Percentiles rank a stretch among this genome's conserved stretches.
These are phyloP conservation scores for Ilyonectria sp. DNA, from an alignment of 2,329 filamentous ascomycete species.

Conservation along the genomic window DNA sequence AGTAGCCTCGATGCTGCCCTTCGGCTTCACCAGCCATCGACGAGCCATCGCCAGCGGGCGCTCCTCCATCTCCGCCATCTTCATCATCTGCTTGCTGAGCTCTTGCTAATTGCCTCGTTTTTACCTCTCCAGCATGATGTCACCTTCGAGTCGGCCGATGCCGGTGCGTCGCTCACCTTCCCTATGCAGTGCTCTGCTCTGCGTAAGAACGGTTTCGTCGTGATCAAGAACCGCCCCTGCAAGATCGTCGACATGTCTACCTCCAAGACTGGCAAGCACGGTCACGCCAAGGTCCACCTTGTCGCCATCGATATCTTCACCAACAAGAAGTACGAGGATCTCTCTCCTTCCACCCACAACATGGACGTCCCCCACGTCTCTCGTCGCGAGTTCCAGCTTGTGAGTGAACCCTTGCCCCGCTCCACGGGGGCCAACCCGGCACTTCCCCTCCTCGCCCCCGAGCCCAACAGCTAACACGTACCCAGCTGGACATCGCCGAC, in stretches of 20 bases:
- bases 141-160: constrained; percentile 92
- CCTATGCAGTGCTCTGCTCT: constrained; percentile 99
- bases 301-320: constrained; percentile 99
- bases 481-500: constrained; percentile 90
- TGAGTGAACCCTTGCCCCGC: constrained; percentile 68
- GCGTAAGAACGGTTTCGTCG: constrained; percentile 99
- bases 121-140: constrained; percentile 70
- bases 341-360: constrained; percentile 97
- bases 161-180: constrained; percentile 93
- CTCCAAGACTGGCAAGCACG: constrained; percentile 99
- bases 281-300: constrained; percentile 99
- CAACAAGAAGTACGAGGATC: constrained; percentile 99
- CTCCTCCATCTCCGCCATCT: constrained; percentile 6
- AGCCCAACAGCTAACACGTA: constrained; percentile 35
- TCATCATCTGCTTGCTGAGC: constrained; percentile 10
- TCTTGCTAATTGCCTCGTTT: constrained; percentile 43
- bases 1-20: constrained; percentile 32
- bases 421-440: constrained; percentile 38
- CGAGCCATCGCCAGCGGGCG: constrained; percentile 20
- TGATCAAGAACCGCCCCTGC: constrained; percentile 99
- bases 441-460: constrained; percentile 27
- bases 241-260: constrained; percentile 99
- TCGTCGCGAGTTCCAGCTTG: constrained; percentile 93
- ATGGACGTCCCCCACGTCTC: constrained; percentile 97
- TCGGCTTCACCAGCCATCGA: constrained; percentile 33